Evolutionary conservation across 192 early-diverging fungal species (phyloP).

Genomic region (Coemansia sp.): DNA sequence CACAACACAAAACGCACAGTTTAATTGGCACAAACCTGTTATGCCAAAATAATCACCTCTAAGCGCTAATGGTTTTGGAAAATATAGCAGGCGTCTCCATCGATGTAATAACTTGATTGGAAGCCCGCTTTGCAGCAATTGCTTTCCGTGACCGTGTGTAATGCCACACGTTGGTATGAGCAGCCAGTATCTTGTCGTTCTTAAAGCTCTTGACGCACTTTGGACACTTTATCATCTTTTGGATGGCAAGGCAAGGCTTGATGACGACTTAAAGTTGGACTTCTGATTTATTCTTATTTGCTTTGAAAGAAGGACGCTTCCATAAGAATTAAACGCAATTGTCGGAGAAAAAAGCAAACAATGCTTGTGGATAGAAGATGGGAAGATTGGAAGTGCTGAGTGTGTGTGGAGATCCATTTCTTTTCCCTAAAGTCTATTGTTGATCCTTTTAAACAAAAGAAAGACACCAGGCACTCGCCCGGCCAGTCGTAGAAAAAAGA

Average conservation of each 20-base stretch:
- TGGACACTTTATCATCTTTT: slow-evolving; percentile 34
- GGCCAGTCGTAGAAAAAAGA: not conserved
- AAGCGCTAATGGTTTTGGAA: no score
- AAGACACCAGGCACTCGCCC: not conserved
- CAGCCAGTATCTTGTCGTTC: slow-evolving; percentile 16
- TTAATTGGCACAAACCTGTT: no score
- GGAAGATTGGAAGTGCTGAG: not conserved
- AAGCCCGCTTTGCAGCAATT: not conserved
- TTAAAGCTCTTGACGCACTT: slow-evolving; percentile 44
- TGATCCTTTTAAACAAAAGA: not conserved
- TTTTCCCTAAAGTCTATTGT: not conserved
- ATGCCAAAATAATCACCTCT: no score
- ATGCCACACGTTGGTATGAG: slow-evolving; percentile 51
- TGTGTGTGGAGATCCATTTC: not conserved
- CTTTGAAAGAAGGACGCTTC: no score
- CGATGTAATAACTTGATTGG: not conserved
- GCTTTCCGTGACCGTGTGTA: slow-evolving; percentile 22
- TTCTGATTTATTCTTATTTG: no score
- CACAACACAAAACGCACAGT: no score
- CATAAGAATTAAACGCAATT: not conserved
- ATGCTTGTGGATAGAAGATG: not conserved
- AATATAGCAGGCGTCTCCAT: not conserved
- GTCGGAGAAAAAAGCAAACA: not conserved
- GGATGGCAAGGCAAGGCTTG: not conserved
- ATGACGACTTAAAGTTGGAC: not conserved